Percentiles rank a stretch among this genome's conserved stretches.
phyloP scores from a whole-genome alignment of 305 asterid genomes.

The Plantago rigida region DNA sequence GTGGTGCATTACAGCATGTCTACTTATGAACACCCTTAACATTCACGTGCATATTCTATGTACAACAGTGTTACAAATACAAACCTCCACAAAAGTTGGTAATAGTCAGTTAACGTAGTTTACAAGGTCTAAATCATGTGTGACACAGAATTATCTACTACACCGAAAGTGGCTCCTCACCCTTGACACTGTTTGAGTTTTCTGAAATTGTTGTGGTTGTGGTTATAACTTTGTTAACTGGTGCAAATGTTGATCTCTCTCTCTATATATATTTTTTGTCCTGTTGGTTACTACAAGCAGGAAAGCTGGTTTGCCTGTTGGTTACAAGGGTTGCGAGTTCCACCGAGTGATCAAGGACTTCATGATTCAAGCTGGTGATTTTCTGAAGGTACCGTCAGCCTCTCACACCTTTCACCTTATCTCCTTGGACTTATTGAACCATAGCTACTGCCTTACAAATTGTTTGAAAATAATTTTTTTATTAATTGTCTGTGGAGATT shows the following conservation, averaged over 20 bases:
- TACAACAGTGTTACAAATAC: too few species aligned
- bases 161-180: not conserved
- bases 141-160: too few species aligned
- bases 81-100: too few species aligned
- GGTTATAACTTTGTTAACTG: not conserved
- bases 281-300: constrained; percentile 36
- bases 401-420: constrained; percentile 12
- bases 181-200: not conserved
- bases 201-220: not conserved
- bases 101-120: too few species aligned
- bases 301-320: constrained; percentile 85
- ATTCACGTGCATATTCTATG: too few species aligned
- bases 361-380: constrained; percentile 96
- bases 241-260: not conserved
- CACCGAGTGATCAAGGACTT: constrained; percentile 95
- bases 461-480: not conserved
- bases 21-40: too few species aligned
- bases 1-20: too few species aligned
- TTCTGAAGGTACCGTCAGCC: constrained; percentile 52
- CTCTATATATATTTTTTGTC: not conserved
- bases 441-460: not conserved
- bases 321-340: constrained; percentile 82
- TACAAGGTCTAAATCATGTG: too few species aligned
- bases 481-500: too few species aligned
- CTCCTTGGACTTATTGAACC: constrained; percentile 8